Conservation (phyloP, 768 basidiomycete genomes). For the Tricholoma bakamatsutake region DNA sequence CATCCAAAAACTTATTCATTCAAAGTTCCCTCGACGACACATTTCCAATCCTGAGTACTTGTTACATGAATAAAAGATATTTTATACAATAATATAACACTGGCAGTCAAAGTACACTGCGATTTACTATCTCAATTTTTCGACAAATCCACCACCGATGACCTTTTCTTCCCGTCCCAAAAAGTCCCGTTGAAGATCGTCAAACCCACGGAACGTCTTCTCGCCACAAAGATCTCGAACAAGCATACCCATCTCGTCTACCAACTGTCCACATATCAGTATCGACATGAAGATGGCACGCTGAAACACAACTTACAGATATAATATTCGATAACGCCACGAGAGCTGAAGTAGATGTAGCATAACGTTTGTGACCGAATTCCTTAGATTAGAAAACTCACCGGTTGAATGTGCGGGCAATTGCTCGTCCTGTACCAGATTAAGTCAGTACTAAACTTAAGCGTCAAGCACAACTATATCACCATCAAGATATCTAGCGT, state of each 20-base stretch:
- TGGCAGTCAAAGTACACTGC: not conserved
- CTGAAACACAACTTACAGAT: slow-evolving; percentile 20
- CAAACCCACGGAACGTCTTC: slow-evolving; percentile 33
- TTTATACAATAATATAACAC: too few species aligned
- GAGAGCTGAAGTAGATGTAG: slow-evolving; percentile 22
- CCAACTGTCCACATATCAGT: slow-evolving; percentile 20
- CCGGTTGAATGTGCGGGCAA: slow-evolving; percentile 39
- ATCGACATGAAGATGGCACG: not conserved
- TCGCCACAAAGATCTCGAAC: slow-evolving; percentile 37
- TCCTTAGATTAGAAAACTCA: slow-evolving; percentile 4
- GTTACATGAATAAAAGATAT: too few species aligned
- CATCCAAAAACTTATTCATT: too few species aligned
- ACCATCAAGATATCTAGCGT: slow-evolving; percentile 34
- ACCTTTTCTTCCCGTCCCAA: slow-evolving; percentile 33
- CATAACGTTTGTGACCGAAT: not conserved
- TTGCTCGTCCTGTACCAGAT: slow-evolving; percentile 29
- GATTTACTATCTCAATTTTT: slow-evolving; percentile 3
- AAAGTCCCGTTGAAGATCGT: slow-evolving; percentile 30
- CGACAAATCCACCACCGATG: slow-evolving; percentile 20
- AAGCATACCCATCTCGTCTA: slow-evolving; percentile 35
- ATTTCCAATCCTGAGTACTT: too few species aligned
- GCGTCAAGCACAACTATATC: slow-evolving; percentile 1
- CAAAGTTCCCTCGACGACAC: too few species aligned
- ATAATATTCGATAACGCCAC: slow-evolving; percentile 36
- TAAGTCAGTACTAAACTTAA: not conserved